These are phyloP conservation scores for Delitschia confertaspora DNA, from an alignment of 495 filamentous ascomycete genomes.

Conservation along the genomic window DNA sequence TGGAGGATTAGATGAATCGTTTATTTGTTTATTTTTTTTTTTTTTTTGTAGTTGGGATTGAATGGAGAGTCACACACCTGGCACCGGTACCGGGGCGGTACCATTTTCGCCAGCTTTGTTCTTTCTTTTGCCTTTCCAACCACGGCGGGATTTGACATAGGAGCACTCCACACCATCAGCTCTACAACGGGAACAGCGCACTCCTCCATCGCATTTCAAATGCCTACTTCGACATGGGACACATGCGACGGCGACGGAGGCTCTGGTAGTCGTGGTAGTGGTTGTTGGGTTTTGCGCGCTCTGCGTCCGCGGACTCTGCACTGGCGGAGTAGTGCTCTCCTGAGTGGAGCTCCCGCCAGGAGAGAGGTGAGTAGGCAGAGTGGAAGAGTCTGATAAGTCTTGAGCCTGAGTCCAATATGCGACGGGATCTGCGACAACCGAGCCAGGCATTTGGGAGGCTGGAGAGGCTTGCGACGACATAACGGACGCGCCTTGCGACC, in stretches of 20 bases:
- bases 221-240: slow-evolving; percentile 49
- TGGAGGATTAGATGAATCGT: slow-evolving; percentile 8
- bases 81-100: background rate
- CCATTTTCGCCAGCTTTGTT: slow-evolving; percentile 16
- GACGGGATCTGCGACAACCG: slow-evolving; percentile 11
- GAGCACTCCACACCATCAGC: slow-evolving; percentile 26
- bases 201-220: slow-evolving; percentile 37
- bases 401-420: slow-evolving; percentile 18
- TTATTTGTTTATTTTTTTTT: background rate
- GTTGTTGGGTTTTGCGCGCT: background rate
- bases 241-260: slow-evolving; percentile 38
- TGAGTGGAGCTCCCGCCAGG: slow-evolving; percentile 13
- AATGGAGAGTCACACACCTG: slow-evolving; percentile 9
- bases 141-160: slow-evolving; percentile 29
- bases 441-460: slow-evolving; percentile 2
- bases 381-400: slow-evolving; percentile 12
- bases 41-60: background rate
- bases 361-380: slow-evolving; percentile 14
- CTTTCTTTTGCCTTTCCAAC: slow-evolving; percentile 28
- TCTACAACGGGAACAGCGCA: slow-evolving; percentile 27
- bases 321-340: slow-evolving; percentile 15
- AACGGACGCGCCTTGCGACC: background rate
- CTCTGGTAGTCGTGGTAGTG: slow-evolving; percentile 1
- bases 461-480: slow-evolving; percentile 21
- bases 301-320: slow-evolving; percentile 10